Evolutionary conservation across 176 grass and related monocot species (phyloP).

Genomic region (Eleusine coracana): DNA sequence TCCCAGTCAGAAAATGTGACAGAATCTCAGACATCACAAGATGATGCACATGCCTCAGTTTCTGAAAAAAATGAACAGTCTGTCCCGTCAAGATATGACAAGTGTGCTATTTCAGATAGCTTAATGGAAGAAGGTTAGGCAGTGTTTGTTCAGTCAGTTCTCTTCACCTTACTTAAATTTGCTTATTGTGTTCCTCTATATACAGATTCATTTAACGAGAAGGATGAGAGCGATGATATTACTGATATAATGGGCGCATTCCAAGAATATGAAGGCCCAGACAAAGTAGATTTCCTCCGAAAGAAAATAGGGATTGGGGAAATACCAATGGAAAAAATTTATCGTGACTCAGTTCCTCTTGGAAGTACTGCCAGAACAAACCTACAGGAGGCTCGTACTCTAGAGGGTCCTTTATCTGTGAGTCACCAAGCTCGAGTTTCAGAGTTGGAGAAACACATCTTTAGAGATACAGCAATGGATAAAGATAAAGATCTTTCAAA

Average conservation of each 20-base stretch:
- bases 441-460: conserved; percentile 39
- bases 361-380: background rate
- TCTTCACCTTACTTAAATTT: conserved; percentile 28
- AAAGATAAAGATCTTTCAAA: conserved; percentile 25
- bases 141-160: conserved; percentile 3
- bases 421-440: conserved; percentile 37
- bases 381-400: background rate
- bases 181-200: background rate
- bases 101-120: conserved; percentile 35
- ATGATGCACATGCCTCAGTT: conserved; percentile 5
- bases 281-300: conserved; percentile 45
- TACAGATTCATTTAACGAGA: conserved; percentile 45
- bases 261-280: conserved; percentile 44
- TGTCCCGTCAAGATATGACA: conserved; percentile 30
- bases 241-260: conserved; percentile 47
- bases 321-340: conserved; percentile 41
- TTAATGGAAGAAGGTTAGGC: conserved; percentile 52
- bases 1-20: conserved; percentile 32
- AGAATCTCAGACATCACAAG: conserved; percentile 42
- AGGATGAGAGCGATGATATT: conserved; percentile 11
- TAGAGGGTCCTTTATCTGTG: conserved; percentile 36
- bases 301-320: conserved; percentile 54
- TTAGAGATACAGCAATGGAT: conserved; percentile 29
- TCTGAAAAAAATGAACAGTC: conserved; percentile 32
- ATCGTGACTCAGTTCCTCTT: conserved; percentile 41